Evolutionary conservation across 2,329 filamentous ascomycete species (phyloP), one percentile per base, ranked within the genome.

Genomic region (Cladosporium velox): DNA sequence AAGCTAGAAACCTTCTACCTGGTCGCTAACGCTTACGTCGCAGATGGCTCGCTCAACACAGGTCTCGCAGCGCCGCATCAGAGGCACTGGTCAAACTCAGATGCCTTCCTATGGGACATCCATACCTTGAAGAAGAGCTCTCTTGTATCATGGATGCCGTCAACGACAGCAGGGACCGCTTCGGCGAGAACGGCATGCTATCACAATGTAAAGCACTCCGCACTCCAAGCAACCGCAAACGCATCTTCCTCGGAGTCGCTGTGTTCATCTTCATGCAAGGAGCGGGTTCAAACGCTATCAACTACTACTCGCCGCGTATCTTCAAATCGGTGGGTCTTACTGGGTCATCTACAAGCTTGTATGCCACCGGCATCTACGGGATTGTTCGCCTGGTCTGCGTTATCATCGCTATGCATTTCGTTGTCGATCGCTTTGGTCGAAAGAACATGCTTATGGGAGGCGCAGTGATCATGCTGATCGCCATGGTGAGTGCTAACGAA

Each of bases 91-190:
- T 49, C 35, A 65, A 62, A 21, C 49, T 71, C 10, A 65, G 69
- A 28, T 49, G 63, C 12, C 38, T 71, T 24, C 59, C 60, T 6
- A 62, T 58, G 11, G 65, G 66, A 21, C 67, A 70, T 58, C 32
- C 47, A 1, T 70, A 71, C 21, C 28, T 71, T 6, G 66, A 69
- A 4, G 71, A 77, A 61, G 75, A 77, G 57, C 68, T 77, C 4
- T 64, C 69, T 7, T 73, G 71, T 54, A 72, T 78, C 64, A 72
- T 72, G 63, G 70, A 49, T 24, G 18, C 58, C 24, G 58, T 67
- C 14, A 54, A 68, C 15, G 59, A 67, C 24, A 51, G 66, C 47
- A 49, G 49, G 4, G 51, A 55, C 4, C 41, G 26, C 34, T 38
- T n/a, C 15, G 24, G 24, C 4, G 26, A 26, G n/a, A n/a, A 21